Evolutionary conservation across 371 early-diverging fungal genomes (phyloP), one percentile per base, ranked within the genome.

Genomic region (Mortierella sp.): DNA sequence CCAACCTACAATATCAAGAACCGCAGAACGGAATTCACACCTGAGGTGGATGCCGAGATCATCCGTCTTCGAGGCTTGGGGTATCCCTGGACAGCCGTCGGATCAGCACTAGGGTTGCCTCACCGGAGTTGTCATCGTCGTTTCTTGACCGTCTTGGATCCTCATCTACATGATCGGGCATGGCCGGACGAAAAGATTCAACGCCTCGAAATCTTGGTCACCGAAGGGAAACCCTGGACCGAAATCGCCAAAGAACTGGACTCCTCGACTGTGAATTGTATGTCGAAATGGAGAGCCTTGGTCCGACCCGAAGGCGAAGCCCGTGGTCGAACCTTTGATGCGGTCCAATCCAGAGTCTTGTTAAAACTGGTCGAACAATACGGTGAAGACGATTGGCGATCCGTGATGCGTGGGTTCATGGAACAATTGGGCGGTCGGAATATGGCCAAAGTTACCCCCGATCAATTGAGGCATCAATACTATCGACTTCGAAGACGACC

Each of bases 391-490:
- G 62, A 76, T 23, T 76, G 76, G 76, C 69, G 61, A n/a, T 26
- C 30, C 26, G 56, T 69, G 31, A 28, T 76, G 50, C 65, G 69
- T 3, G 70, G 54, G 16, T 76, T 76, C 42, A 76, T 76, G 76
- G 46, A 45, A 24, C 45, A 62, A 27, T 30, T 76, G 19, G 76
- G 76, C 28, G 61, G 62, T 14, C 49, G 58, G 4, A 66, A 64
- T 28, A 76, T 76, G 76, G 65, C 76, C 58, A 68, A 69, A 39
- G 66, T 76, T 19, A 65, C 76, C 10, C 55, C 69, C 1, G 61
- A 62, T 27, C 76, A 76, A 38, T 24, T 76, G 27, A 47, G 61
- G 13, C 70, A 76, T 42, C 69, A 69, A 42, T 76, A 76, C 45
- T 53, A 61, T 30, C 23, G 55, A 2, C 61, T 76, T 6, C 48